A percentile compares a stretch with the other conserved stretches of the same genome.
phyloP scores from a whole-genome alignment of 345 rosid genomes.

The Pistacia integerrima region DNA sequence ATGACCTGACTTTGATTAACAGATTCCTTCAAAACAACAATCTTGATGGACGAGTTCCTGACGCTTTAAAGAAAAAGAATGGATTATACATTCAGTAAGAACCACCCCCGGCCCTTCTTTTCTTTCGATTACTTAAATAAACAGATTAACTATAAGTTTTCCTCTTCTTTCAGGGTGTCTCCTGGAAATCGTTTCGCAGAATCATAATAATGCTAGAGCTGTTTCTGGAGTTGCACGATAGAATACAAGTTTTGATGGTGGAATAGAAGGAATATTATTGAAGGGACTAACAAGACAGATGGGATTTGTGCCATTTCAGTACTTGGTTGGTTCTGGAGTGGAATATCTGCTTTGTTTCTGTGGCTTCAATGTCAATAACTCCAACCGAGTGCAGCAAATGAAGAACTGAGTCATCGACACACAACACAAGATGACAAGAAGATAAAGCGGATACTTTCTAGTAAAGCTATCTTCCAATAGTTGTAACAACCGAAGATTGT shows the following conservation, averaged over 20 bases:
- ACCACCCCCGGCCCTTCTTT: not conserved
- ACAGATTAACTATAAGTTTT: not conserved
- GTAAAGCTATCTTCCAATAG: too few relatives aligned
- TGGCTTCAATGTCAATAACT: not conserved
- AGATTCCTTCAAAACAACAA: slow-evolving; percentile 74
- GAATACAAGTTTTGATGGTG: not conserved
- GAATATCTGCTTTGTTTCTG: not conserved
- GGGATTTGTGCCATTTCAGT: slow-evolving; percentile 1
- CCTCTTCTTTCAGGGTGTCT: slow-evolving; percentile 49
- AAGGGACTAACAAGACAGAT: too few relatives aligned
- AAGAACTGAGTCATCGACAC: not conserved
- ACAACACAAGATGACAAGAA: not conserved
- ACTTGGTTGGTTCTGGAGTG: slow-evolving; percentile 7
- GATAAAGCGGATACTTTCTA: too few relatives aligned
- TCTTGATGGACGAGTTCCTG: slow-evolving; percentile 62
- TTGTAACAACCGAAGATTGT: too few relatives aligned
- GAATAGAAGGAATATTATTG: too few relatives aligned
- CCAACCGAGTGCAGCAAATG: not conserved
- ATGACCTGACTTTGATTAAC: slow-evolving; percentile 28
- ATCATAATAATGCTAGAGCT: slow-evolving; percentile 23
- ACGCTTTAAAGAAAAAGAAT: slow-evolving; percentile 33
- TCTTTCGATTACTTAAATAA: not conserved
- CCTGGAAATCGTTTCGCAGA: slow-evolving; percentile 41
- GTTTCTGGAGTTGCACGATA: not conserved
- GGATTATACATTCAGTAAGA: slow-evolving; percentile 64